A percentile compares a stretch with the other conserved stretches of the same genome.
phyloP scores from a whole-genome alignment of 2,329 filamentous ascomycete species.

The Lasiodiplodia theobromae region DNA sequence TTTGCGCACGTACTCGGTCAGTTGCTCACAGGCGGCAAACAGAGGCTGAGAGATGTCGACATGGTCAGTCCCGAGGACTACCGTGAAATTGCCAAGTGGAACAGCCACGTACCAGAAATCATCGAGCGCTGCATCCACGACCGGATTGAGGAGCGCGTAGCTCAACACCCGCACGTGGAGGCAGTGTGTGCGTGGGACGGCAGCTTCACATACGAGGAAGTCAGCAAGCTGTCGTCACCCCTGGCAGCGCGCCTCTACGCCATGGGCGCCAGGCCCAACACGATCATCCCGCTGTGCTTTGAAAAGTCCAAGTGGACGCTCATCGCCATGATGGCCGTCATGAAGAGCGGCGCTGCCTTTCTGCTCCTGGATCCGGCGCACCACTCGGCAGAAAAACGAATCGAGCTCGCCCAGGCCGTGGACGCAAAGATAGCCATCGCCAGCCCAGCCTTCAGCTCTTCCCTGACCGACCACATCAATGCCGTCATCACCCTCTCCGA shows the following conservation, averaged over 20 bases:
- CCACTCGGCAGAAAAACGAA: constrained; percentile 64
- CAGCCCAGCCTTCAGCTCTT: constrained; percentile 43
- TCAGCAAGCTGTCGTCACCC: constrained; percentile 70
- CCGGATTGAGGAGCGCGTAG: constrained; percentile 26
- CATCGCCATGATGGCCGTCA: constrained; percentile 72
- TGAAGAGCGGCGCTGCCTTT: constrained; percentile 80
- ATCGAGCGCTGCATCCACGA: constrained; percentile 31
- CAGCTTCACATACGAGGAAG: constrained; percentile 66
- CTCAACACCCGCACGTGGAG: constrained; percentile 32
- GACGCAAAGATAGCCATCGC: constrained; percentile 68
- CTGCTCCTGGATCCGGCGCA: constrained; percentile 69
- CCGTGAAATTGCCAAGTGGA: neutral
- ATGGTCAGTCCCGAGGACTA: constrained; percentile 1
- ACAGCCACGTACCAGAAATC: constrained; percentile 25
- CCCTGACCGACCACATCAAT: constrained; percentile 38
- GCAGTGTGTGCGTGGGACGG: constrained; percentile 21
- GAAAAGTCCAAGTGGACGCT: constrained; percentile 79
- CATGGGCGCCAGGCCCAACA: constrained; percentile 57
- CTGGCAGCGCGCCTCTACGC: constrained; percentile 65
- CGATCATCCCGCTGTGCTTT: constrained; percentile 76
- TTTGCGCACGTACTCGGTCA: neutral
- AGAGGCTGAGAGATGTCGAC: neutral
- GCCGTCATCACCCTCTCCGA: constrained; percentile 32
- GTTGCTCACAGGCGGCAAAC: neutral
- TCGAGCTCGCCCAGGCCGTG: constrained; percentile 62